Evolutionary conservation across 2,329 filamentous ascomycete genomes (phyloP).

Genomic region (Claviceps paspali): DNA sequence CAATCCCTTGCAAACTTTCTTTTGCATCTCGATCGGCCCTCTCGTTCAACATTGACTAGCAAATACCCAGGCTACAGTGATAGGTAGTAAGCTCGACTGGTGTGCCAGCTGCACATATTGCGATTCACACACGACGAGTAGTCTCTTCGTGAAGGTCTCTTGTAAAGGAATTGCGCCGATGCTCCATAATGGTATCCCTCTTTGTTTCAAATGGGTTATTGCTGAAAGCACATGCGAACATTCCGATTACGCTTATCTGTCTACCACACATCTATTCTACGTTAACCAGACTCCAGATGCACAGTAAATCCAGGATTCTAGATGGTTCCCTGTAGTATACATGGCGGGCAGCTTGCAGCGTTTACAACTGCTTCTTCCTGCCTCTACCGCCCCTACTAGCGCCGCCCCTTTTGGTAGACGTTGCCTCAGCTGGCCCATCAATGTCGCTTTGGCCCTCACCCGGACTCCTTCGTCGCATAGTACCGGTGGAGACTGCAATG

Average conservation of each 20-base stretch:
- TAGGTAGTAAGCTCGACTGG: neutral
- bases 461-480: constrained; percentile 74
- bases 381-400: constrained; percentile 22
- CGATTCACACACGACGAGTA: neutral
- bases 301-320: neutral
- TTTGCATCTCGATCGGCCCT: too few relatives aligned
- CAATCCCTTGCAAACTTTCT: too few relatives aligned
- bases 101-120: neutral
- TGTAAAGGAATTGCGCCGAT: too few relatives aligned
- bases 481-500: constrained; percentile 53
- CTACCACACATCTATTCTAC: too few relatives aligned
- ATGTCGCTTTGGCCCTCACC: constrained; percentile 52
- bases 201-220: too few relatives aligned
- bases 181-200: too few relatives aligned
- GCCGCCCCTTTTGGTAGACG: constrained; percentile 23
- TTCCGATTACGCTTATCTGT: too few relatives aligned
- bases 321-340: neutral
- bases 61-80: too few relatives aligned
- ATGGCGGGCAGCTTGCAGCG: neutral
- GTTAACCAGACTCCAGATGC: too few relatives aligned
- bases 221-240: too few relatives aligned
- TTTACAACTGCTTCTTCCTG: constrained; percentile 21
- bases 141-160: neutral
- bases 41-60: too few relatives aligned
- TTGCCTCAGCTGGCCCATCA: constrained; percentile 33